Base-by-base conservation (phyloP, 2,329 filamentous ascomycete genomes). In the Fusarium sp. region DNA sequence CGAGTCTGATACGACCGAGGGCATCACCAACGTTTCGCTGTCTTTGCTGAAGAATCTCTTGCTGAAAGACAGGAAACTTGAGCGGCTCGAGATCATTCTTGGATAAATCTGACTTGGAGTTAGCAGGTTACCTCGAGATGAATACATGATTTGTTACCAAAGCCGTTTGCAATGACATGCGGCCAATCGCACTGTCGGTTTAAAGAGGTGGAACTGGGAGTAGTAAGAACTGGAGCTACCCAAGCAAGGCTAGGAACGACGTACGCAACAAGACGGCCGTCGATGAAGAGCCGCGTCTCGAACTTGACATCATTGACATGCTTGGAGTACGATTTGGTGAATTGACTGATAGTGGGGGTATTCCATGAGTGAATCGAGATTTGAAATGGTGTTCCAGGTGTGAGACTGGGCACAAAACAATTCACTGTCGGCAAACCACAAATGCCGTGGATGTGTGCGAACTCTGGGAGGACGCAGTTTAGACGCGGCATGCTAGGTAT, bases 341-440 rank as follows among this genome's bases (percentile, higher is more conserved):
- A 86, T 52, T 89, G 86, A 73, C 90, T 93, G 63, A 90, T 83
- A 20, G 86, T 84, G 7, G 92, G 91, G 6, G 85, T 86, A 17
- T 87, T 87, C 94, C 94, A 96, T 67, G 88, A 91, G 82, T 95
- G 93, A 58, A 96, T 86, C 3, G 94, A 95, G 59, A 95, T 87
- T 71, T 91, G 89, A 81, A 95, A 95, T 0, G 89, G 86, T 32
- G 84, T 85, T 27, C 89, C 89, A 1, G 84, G 80, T 4, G 85
- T 77, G 11, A 95, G 84, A 68, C 91, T 92, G 2, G 93, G 91
- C 52, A 95, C 86, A 79, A 94, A 96, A 70, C 90, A 91, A 17
- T 91, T 93, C 76, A 95, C 86, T 14, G 90, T 90, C 1, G 93
- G 93, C n/a, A 93, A 77, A 12, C 86, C 84, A 62, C 83, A 81